A percentile compares a stretch with the other conserved stretches of the same genome.
These are phyloP conservation scores for Trypethelium eluteriae DNA, from an alignment of 495 filamentous ascomycete species.

Conservation along the genomic window DNA sequence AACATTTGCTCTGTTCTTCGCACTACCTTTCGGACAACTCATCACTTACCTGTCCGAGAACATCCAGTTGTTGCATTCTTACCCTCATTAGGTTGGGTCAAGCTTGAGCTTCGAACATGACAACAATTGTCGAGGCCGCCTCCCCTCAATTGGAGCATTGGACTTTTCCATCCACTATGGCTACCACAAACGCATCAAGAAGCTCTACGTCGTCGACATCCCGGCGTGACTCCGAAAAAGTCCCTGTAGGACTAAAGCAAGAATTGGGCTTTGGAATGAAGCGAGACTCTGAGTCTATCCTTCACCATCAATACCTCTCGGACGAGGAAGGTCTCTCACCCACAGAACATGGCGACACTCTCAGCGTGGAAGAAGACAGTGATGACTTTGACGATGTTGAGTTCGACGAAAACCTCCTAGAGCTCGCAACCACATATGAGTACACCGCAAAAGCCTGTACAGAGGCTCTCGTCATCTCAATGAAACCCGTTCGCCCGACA, in stretches of 20 bases:
- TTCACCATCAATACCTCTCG: constrained; percentile 5
- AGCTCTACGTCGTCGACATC: background rate
- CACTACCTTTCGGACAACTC: background rate
- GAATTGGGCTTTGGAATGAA: background rate
- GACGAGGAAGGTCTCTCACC: constrained; percentile 9
- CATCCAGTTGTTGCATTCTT: no score
- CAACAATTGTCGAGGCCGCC: background rate
- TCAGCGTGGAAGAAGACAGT: constrained; percentile 4
- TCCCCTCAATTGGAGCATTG: constrained; percentile 6
- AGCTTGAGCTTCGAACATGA: background rate
- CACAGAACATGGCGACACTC: background rate
- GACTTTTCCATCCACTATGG: background rate
- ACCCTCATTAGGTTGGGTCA: background rate
- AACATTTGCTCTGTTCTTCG: background rate
- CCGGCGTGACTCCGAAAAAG: background rate
- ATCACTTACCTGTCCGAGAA: background rate
- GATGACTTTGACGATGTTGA: background rate
- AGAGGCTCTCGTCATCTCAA: background rate
- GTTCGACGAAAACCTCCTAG: background rate
- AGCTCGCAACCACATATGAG: constrained; percentile 2
- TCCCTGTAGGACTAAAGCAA: background rate
- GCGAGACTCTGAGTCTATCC: background rate
- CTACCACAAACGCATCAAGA: background rate
- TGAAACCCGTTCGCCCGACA: background rate
- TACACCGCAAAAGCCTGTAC: constrained; percentile 8